Base-by-base conservation (phyloP, 305 asterid genomes). In the Fraxinus xanthoxyloides region DNA sequence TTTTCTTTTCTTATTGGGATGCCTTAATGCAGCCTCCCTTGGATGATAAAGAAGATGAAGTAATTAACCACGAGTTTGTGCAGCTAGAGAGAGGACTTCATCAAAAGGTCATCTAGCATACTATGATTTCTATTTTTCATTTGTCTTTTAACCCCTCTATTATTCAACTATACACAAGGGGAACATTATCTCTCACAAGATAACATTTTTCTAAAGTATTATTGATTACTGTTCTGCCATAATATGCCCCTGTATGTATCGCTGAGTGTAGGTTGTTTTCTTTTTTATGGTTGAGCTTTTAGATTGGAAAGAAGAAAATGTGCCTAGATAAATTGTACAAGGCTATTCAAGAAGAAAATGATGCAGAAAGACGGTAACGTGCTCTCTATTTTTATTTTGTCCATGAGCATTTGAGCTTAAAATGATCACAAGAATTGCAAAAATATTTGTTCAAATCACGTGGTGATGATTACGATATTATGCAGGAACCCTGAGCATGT, bases 401-500 rank as follows among this genome's bases (percentile, higher is more conserved):
- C 46, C 77, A 32, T 67, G 75, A 73, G 77, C 70, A 79, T 67
- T 72, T 38, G 65, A 70, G 24, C 69, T 81, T 32, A 31, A 24
- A 69, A 77, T 76, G 77, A 77, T 72, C 80, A 36, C 32, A 17
- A 26, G 17, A 51, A 76, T 70, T 30, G 78, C 69, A 21, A 77
- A 40, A 40, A 56, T 69, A 80, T 24, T 46, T 46, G 54, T 43
- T 76, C 56, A 78, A 76, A 74, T 82, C 81, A 46, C 28, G 67
- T 81, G 69, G 73, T 80, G 75, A 79, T 67, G 54, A 76, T 26
- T 19, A 40, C n/a, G 28, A 35, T 70, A 32, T 81, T 81, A 72
- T 82, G 83, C 91, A 95, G 99, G 96, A 90, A 89, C 86, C 94
- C 90, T 61, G 98, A 95, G 87, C 94, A 87, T 92, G 89, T 91